A percentile compares a stretch with the other conserved stretches of the same genome.
Conservation (phyloP, 208 protist species). For the Trypanosoma platydactyli region DNA sequence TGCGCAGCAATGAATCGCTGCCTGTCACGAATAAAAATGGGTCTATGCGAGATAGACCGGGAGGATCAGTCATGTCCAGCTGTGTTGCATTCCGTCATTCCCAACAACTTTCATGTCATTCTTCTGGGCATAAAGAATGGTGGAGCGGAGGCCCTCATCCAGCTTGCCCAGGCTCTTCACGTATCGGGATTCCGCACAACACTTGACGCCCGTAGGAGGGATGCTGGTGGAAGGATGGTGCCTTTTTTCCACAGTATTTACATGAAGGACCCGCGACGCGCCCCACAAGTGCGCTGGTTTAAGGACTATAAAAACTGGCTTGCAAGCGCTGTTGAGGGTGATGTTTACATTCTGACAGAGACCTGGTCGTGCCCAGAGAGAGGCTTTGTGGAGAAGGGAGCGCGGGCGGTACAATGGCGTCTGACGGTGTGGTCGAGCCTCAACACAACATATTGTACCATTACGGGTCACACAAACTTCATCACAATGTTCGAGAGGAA, state of each 20-base stretch:
- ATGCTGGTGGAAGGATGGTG: constrained; percentile 21
- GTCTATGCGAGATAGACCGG: constrained; percentile 5
- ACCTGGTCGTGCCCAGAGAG: constrained; percentile 28
- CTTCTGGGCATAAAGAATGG: constrained; percentile 33
- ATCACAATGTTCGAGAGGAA: constrained; percentile 30
- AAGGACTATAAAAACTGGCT: constrained; percentile 28
- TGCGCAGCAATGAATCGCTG: constrained; percentile 14
- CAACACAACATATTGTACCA: constrained; percentile 22
- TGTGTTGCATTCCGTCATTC: constrained; percentile 24
- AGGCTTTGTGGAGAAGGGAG: constrained; percentile 5
- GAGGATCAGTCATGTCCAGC: constrained; percentile 23
- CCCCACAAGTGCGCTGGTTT: constrained; percentile 27
- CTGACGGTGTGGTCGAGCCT: constrained; percentile 29
- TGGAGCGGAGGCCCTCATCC: constrained; percentile 36
- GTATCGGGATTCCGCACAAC: constrained; percentile 30
- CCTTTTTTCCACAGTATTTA: constrained; percentile 29
- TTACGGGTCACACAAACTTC: constrained; percentile 31
- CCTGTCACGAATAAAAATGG: background rate
- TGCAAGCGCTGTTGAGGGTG: constrained; percentile 11
- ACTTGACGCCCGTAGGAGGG: constrained; percentile 24
- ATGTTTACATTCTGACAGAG: constrained; percentile 36
- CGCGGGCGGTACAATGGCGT: constrained; percentile 35
- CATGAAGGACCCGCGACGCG: constrained; percentile 4
- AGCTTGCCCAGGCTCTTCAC: constrained; percentile 26
- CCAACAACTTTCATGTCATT: constrained; percentile 21